Percentiles rank a stretch among this genome's conserved stretches.
Evolutionary conservation across 225 moss, liverwort and hornwort genomes (phyloP).

Genomic region (Bryoerythrophyllum caledonicum): DNA sequence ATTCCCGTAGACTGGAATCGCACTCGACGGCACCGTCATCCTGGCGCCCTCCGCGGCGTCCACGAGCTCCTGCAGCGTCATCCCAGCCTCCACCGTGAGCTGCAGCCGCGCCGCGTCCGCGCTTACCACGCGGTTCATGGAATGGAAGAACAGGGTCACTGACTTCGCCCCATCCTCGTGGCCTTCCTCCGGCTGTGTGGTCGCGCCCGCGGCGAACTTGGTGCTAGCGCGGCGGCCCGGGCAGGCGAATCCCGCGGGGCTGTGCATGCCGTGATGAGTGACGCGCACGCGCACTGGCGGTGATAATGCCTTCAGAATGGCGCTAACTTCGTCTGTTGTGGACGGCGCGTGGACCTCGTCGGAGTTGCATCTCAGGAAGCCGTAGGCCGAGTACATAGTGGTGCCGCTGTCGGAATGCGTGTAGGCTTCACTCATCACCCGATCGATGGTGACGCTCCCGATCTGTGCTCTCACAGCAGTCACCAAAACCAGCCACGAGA

Average conservation of each 20-base stretch:
- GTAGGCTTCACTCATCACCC: constrained; percentile 19
- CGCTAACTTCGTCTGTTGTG: constrained; percentile 25
- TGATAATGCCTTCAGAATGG: constrained; percentile 10
- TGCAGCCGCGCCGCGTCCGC: constrained; percentile 27
- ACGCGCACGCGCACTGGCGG: constrained; percentile 30
- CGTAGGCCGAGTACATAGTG: constrained; percentile 18
- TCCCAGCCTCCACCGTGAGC: constrained; percentile 51
- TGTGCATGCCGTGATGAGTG: constrained; percentile 36
- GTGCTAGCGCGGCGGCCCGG: constrained; percentile 32
- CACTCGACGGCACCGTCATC: constrained; percentile 36
- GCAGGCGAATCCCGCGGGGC: constrained; percentile 29
- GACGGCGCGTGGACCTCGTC: constrained; percentile 13
- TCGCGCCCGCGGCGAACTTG: not conserved
- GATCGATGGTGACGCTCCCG: not conserved
- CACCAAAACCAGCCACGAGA: too few relatives aligned
- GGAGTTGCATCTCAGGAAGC: constrained; percentile 22
- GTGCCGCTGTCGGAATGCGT: constrained; percentile 10
- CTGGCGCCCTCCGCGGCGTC: constrained; percentile 29
- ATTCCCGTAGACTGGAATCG: constrained; percentile 39
- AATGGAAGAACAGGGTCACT: constrained; percentile 31
- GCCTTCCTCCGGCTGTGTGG: not conserved
- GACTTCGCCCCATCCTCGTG: not conserved
- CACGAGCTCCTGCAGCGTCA: constrained; percentile 40
- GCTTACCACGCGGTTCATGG: constrained; percentile 37
- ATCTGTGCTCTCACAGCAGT: not conserved